Conservation (phyloP, 768 basidiomycete species). For the Pseudohyphozyma bogoriensis region DNA sequence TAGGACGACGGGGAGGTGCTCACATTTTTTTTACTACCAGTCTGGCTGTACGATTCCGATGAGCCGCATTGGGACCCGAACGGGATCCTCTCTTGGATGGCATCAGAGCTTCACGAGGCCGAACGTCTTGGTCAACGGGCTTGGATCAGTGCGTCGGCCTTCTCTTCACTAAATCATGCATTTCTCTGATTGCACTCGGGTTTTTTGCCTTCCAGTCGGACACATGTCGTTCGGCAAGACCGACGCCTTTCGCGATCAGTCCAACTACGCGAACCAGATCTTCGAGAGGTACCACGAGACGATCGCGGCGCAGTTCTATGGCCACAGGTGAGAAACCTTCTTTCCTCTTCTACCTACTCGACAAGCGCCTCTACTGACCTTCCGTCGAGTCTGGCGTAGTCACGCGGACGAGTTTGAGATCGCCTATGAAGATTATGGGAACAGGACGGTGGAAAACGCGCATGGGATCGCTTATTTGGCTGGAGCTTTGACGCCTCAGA, state of each 20-base stretch:
- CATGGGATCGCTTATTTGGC: slow-evolving; percentile 47
- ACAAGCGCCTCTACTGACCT: background rate
- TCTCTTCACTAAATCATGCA: background rate
- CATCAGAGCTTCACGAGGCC: slow-evolving; percentile 49
- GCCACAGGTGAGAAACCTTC: slow-evolving; percentile 41
- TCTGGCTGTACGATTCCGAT: slow-evolving; percentile 54
- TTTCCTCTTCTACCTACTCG: background rate
- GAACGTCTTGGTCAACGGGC: slow-evolving; percentile 53
- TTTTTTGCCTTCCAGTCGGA: slow-evolving; percentile 14
- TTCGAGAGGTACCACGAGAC: slow-evolving; percentile 52
- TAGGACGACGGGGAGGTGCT: background rate
- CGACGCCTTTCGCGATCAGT: slow-evolving; percentile 39
- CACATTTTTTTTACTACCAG: slow-evolving; percentile 34
- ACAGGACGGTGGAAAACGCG: slow-evolving; percentile 45
- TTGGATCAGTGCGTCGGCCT: slow-evolving; percentile 44
- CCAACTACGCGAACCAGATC: slow-evolving; percentile 56
- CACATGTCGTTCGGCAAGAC: slow-evolving; percentile 30
- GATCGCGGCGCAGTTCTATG: slow-evolving; percentile 56
- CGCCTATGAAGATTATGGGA: slow-evolving; percentile 49
- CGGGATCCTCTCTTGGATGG: slow-evolving; percentile 50
- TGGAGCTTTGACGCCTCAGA: slow-evolving; percentile 52
- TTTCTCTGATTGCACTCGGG: background rate
- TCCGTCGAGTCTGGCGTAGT: slow-evolving; percentile 31
- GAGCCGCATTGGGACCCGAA: slow-evolving; percentile 49
- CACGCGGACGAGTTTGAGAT: slow-evolving; percentile 50